Evolutionary conservation across 805 yeast genomes (phyloP), one percentile per base, ranked within the genome.

Genomic region (Starmerella vaccinii): DNA sequence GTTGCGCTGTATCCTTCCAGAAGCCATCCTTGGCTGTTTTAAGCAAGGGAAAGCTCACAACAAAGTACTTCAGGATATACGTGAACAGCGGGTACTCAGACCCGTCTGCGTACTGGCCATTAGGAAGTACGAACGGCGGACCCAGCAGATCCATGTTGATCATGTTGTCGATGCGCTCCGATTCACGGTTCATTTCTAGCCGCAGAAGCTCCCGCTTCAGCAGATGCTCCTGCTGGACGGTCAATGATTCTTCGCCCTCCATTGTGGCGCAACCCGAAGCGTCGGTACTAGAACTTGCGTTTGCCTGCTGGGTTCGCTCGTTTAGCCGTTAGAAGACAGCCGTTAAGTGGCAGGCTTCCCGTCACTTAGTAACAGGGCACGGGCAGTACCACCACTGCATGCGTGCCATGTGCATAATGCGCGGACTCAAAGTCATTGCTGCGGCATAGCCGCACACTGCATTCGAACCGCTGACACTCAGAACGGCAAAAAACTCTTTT

Each of bases 1-100:
- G 80, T 66, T 89, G 96, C 0, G 88, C 80, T 44, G 82, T 81
- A 42, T 70, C 72, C 46, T 77, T 77, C 96, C 97, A 90, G 61
- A 90, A 85, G 46, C 78, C 77, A 39, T 75, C 74, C 40, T 76
- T 73, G 37, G 73, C 67, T 0, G 71, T 59, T 46, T 71, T 67
- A 46, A 68, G 69, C 18, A 92, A 69, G 0, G 98, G 97, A 59
- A 90, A 82, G 1, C 82, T 76, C 47, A 73, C 70, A 2, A 89
- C 65, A 53, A 81, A 82, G 40, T 77, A 69, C 45, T 71, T 64
- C 63, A 89, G 79, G 54, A 86, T 75, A 66, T 75, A 85, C 55
- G 82, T 71, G 21, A 83, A 62, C 37, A 89, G 63, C 0, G 97
- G 96, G 58, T 84, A 78, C 22, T 73, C 70, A 3, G 67, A 27